A percentile compares a stretch with the other conserved stretches of the same genome.
phyloP scores from a whole-genome alignment of 495 filamentous ascomycete genomes.

The Lophium mytilinum region DNA sequence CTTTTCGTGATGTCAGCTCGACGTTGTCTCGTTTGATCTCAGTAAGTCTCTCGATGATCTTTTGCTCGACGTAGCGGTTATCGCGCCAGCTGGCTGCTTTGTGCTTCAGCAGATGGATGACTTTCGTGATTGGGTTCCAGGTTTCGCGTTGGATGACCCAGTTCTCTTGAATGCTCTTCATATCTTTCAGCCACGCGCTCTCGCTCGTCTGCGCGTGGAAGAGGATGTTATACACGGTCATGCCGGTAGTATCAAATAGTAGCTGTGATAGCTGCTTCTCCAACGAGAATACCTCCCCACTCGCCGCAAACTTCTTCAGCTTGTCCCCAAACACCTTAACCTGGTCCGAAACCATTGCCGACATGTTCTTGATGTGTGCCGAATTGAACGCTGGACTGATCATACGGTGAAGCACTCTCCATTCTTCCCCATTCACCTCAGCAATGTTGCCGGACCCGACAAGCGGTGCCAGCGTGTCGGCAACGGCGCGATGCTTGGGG shows the following conservation, averaged over 20 bases:
- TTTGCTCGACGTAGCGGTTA: neutral
- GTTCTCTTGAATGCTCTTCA: neutral
- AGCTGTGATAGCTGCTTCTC: neutral
- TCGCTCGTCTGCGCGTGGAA: slow-evolving; percentile 11
- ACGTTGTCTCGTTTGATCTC: slow-evolving; percentile 1
- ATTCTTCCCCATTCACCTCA: neutral
- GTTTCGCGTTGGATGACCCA: neutral
- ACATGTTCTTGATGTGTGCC: slow-evolving; percentile 3
- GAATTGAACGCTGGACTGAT: slow-evolving; percentile 16
- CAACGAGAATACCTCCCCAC: slow-evolving; percentile 9
- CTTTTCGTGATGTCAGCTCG: slow-evolving; percentile 6
- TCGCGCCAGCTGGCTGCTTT: neutral
- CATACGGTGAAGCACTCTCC: slow-evolving; percentile 18
- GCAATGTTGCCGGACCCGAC: slow-evolving; percentile 12
- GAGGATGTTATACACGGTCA: slow-evolving; percentile 2
- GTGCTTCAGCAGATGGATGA: neutral
- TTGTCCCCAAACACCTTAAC: slow-evolving; percentile 7
- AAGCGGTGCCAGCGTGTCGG: neutral
- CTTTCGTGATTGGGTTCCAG: slow-evolving; percentile 8
- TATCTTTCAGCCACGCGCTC: neutral
- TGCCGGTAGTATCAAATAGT: slow-evolving; percentile 11
- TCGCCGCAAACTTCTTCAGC: slow-evolving; percentile 2
- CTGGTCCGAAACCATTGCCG: slow-evolving; percentile 12
- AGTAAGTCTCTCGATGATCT: slow-evolving; percentile 10
- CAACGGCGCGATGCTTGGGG: slow-evolving; percentile 6